These are phyloP conservation scores for Coemansia sp. DNA, from an alignment of 192 early-diverging fungal species.

Conservation along the genomic window DNA sequence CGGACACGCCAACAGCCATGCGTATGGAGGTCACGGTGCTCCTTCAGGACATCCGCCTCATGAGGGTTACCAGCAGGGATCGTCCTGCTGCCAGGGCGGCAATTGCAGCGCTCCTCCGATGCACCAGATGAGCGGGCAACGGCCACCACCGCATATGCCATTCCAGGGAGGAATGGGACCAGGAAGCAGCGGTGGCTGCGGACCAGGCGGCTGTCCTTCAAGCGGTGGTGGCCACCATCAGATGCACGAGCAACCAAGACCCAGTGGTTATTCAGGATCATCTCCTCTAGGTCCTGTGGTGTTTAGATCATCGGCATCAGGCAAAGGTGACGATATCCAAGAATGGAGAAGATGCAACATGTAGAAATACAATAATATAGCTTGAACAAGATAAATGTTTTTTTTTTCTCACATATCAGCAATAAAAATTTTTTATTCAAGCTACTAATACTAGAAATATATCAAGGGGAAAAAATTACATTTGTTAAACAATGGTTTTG, in stretches of 20 bases:
- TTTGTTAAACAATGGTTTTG: not conserved
- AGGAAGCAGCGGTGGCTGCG: too few relatives aligned
- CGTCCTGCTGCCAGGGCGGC: not conserved
- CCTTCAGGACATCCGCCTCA: not conserved
- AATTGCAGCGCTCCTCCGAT: not conserved
- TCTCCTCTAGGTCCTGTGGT: not conserved
- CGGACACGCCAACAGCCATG: too few relatives aligned
- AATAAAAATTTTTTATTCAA: too few relatives aligned
- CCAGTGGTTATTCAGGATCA: not conserved
- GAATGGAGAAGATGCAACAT: not conserved
- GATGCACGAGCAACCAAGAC: not conserved
- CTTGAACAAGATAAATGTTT: too few relatives aligned
- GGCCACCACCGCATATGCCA: not conserved
- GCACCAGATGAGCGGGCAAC: not conserved
- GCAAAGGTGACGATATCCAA: not conserved
- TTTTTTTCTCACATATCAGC: too few relatives aligned
- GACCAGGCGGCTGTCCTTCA: not conserved
- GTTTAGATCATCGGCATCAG: not conserved
- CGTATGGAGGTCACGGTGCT: too few relatives aligned
- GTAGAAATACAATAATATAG: too few relatives aligned
- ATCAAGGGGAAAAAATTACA: conserved; percentile 1
- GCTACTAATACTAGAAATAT: too few relatives aligned
- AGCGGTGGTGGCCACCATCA: not conserved
- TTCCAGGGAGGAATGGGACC: not conserved
- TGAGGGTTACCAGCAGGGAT: not conserved